Base-by-base conservation (phyloP, 2,329 filamentous ascomycete species). In the Aspergillus hortae region DNA sequence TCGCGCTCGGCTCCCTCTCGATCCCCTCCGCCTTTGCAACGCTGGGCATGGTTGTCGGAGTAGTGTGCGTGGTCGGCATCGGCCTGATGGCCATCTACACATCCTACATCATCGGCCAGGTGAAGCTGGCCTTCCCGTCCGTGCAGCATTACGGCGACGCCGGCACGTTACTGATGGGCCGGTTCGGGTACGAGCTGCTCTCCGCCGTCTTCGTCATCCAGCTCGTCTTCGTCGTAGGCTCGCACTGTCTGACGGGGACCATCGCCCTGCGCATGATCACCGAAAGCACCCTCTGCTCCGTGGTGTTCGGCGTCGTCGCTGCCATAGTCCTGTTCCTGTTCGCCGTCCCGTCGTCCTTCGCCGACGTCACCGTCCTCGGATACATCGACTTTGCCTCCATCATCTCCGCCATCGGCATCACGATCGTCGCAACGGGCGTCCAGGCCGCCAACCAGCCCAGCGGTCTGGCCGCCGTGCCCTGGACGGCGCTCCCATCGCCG, bases 1-100 rank as follows among this genome's bases (percentile, higher is more conserved):
- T 79, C 53, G 74, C 76, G 6, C 68, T 79, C 21, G 77, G 76
- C 36, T 73, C 69, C 33, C 65, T 77, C 52, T 76, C 74, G 46
- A 67, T 77, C 21, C 74, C 77, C 5, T 71, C 67, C 40, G 72
- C 74, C 25, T 77, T 77, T 48, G 74, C 74, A 3, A 74, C 67
- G 6, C 62, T 77, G 4, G 75, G 75, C 35, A 76, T 77, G 72
- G 69, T 77, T 5, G 68, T 70, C 4, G 75, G 76, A 48, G 69
- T 77, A 33, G 70, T 78, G 56, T 63, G 73, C 55, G 68, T 63
- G 21, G 61, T 78, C 7, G 74, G 74, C 15, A 48, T 72, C 6
- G 68, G 69, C 4, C 41, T 71, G n/a, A 55, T 75, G 46, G 72
- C 73, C 45, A 73, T 73, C 47, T 76, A 75, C 48, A 73, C 73